phyloP scores from a whole-genome alignment of 371 early-diverging fungal species.

The Mortierella sp. region DNA sequence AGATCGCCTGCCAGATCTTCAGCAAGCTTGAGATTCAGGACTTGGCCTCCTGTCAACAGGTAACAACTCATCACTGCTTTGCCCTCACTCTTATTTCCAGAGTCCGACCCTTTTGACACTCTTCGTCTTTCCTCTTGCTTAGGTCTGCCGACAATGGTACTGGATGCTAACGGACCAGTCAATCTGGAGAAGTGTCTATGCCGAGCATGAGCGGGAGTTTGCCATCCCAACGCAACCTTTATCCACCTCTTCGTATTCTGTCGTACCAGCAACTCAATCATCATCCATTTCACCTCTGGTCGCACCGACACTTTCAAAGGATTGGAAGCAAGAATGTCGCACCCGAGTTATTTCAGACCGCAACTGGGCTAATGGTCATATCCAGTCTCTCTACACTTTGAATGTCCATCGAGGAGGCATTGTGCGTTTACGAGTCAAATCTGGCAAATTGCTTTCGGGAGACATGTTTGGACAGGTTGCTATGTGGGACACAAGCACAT shows the following conservation, averaged over 20 bases:
- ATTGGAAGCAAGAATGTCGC: constrained; percentile 43
- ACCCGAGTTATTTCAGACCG: constrained; percentile 33
- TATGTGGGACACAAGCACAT: constrained; percentile 32
- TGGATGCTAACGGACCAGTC: constrained; percentile 40
- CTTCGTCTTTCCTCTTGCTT: background rate
- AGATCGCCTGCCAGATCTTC: constrained; percentile 39
- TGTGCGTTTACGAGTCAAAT: constrained; percentile 40
- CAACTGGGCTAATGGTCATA: constrained; percentile 42
- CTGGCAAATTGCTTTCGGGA: constrained; percentile 28
- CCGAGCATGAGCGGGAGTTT: constrained; percentile 23
- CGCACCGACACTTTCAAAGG: background rate
- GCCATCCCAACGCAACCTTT: constrained; percentile 17
- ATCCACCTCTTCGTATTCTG: background rate
- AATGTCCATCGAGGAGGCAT: constrained; percentile 28
- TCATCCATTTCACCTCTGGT: background rate
- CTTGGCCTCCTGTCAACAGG: constrained; percentile 32
- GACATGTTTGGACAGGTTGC: constrained; percentile 48
- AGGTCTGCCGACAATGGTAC: constrained; percentile 51
- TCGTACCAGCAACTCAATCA: background rate
- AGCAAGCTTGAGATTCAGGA: constrained; percentile 39
- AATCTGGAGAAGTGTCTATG: constrained; percentile 31
- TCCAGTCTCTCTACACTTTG: constrained; percentile 32
- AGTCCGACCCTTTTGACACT: no score
- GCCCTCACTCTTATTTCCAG: no score
- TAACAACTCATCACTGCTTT: background rate